Conservation (phyloP, 2,329 filamentous ascomycete species). For the Hyphodiscus sp. region DNA sequence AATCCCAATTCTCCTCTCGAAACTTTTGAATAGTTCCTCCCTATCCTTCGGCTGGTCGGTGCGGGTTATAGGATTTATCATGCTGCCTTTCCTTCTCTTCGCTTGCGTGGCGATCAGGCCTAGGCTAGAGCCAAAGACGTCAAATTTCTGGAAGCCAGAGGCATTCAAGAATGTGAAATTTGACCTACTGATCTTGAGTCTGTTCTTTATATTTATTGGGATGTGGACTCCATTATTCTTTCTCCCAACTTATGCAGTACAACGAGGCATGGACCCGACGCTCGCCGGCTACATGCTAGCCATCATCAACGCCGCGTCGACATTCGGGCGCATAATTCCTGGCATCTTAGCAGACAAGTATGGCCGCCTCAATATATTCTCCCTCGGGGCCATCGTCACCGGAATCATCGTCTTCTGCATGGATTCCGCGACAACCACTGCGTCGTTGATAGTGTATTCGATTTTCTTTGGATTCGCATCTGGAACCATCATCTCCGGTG, state of each 20-base stretch:
- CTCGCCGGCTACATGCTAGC: slow-evolving; percentile 13
- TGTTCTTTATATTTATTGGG: slow-evolving; percentile 16
- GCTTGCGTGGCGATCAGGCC: slow-evolving; percentile 8
- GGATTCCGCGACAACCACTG: slow-evolving; percentile 33
- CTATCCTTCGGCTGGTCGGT: slow-evolving; percentile 14
- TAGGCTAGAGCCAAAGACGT: too few relatives aligned
- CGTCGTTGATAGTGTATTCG: slow-evolving; percentile 64
- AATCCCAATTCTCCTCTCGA: slow-evolving; percentile 30
- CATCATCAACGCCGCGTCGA: slow-evolving; percentile 34
- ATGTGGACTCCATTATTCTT: slow-evolving; percentile 15
- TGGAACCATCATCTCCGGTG: slow-evolving; percentile 66
- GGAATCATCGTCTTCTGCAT: slow-evolving; percentile 27
- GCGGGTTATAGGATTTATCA: slow-evolving; percentile 19
- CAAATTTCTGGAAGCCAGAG: background rate
- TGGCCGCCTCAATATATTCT: slow-evolving; percentile 33
- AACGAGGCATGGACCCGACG: slow-evolving; percentile 7
- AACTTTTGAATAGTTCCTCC: too few relatives aligned
- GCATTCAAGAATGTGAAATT: slow-evolving; percentile 10
- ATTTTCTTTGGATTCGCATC: slow-evolving; percentile 74
- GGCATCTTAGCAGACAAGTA: slow-evolving; percentile 44
- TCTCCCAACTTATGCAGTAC: slow-evolving; percentile 1
- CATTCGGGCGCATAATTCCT: slow-evolving; percentile 47
- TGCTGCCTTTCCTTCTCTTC: slow-evolving; percentile 15
- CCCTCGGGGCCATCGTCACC: too few relatives aligned
- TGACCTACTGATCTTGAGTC: slow-evolving; percentile 2